Evolutionary conservation across 208 protist species (phyloP).

Genomic region (Leishmania gerbilli): DNA sequence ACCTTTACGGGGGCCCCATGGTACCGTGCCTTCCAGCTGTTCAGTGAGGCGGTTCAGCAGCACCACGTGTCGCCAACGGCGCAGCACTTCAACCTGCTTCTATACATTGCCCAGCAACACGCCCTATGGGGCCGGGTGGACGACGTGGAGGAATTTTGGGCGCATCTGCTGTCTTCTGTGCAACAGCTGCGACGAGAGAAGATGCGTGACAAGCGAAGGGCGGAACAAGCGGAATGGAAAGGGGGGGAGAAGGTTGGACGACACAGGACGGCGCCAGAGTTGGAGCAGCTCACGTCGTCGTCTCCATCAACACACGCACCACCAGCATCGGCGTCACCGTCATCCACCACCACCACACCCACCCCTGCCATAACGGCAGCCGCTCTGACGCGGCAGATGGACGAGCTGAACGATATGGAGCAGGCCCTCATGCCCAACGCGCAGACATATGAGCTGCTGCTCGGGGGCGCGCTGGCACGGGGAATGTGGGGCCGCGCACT

Average conservation of each 20-base stretch:
- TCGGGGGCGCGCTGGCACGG: conserved; percentile 49
- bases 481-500: conserved; percentile 52
- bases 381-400: conserved; percentile 13
- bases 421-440: conserved; percentile 48
- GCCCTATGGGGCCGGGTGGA: conserved; percentile 47
- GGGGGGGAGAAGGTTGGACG: background rate
- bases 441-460: conserved; percentile 73
- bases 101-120: conserved; percentile 56
- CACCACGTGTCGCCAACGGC: conserved; percentile 61
- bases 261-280: background rate
- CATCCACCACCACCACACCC: background rate
- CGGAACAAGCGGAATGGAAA: background rate
- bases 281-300: background rate
- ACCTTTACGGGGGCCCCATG: conserved; percentile 26
- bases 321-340: background rate
- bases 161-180: conserved; percentile 40
- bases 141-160: conserved; percentile 60
- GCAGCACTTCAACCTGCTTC: conserved; percentile 76
- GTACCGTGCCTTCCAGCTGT: conserved; percentile 52
- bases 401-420: conserved; percentile 38
- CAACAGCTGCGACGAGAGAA: conserved; percentile 34
- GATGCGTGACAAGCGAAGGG: conserved; percentile 4
- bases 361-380: background rate
- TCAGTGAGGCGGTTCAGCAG: conserved; percentile 52
- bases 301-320: background rate